These are phyloP conservation scores for Cyberlindnera euphorbiiphila DNA, from an alignment of 805 yeast genomes.

Conservation along the genomic window DNA sequence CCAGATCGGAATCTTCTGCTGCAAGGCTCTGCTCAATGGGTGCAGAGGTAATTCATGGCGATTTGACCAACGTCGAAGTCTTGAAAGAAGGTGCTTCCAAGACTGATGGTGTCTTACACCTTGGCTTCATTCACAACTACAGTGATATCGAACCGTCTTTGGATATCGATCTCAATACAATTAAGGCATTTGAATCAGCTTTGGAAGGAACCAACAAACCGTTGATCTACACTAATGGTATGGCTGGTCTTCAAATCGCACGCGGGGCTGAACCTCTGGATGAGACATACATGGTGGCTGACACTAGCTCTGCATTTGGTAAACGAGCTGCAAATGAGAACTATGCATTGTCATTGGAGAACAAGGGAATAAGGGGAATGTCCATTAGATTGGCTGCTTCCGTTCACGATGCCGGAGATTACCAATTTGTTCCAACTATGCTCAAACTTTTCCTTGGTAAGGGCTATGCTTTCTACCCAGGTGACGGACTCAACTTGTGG, in stretches of 20 bases:
- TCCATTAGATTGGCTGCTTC: conserved; percentile 32
- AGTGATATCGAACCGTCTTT: conserved; percentile 15
- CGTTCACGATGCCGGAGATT: conserved; percentile 33
- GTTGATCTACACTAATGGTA: conserved; percentile 29
- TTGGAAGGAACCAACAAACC: conserved; percentile 30
- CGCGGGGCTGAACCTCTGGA: conserved; percentile 14
- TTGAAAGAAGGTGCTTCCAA: conserved; percentile 28
- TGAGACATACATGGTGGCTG: background rate
- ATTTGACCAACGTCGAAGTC: conserved; percentile 27
- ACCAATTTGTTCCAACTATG: conserved; percentile 25
- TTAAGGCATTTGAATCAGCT: conserved; percentile 29
- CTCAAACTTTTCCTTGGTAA: conserved; percentile 30
- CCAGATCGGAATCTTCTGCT: conserved; percentile 32
- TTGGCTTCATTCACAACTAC: conserved; percentile 35
- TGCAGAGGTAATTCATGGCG: conserved; percentile 29
- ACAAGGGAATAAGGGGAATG: conserved; percentile 27
- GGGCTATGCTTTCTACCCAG: conserved; percentile 34
- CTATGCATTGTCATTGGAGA: conserved; percentile 16
- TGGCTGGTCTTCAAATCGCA: conserved; percentile 9
- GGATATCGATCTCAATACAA: conserved; percentile 28
- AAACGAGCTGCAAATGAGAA: conserved; percentile 19
- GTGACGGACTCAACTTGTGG: conserved; percentile 34
- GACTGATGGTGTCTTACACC: conserved; percentile 36
- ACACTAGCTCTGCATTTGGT: background rate
- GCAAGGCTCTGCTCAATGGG: conserved; percentile 27